phyloP scores from a whole-genome alignment of 176 grass and related monocot genomes.

The Carex cristatella region DNA sequence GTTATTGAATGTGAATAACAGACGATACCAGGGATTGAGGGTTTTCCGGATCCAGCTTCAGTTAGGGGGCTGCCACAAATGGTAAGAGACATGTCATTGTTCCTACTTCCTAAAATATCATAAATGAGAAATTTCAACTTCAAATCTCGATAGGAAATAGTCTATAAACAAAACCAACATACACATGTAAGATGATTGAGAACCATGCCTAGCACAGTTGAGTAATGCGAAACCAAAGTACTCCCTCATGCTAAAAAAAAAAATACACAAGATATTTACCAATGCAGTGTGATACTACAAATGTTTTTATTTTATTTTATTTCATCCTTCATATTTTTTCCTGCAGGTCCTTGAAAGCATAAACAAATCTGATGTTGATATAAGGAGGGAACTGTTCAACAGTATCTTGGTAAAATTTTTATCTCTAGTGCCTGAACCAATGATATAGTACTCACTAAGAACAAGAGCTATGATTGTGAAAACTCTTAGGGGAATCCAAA shows the following conservation, averaged over 20 bases:
- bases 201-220: neutral
- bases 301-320: neutral
- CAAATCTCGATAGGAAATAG: neutral
- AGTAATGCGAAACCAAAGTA: neutral
- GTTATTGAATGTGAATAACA: conserved; percentile 29
- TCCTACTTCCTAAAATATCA: neutral
- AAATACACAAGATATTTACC: too few species aligned
- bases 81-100: conserved; percentile 37
- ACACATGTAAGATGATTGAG: neutral
- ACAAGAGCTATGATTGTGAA: neutral
- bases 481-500: neutral
- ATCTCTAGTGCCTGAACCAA: neutral
- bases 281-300: neutral
- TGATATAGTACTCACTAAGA: neutral
- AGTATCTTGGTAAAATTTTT: conserved; percentile 73
- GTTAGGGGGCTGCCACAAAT: conserved; percentile 73
- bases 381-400: conserved; percentile 89
- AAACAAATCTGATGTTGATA: conserved; percentile 94
- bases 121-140: conserved; percentile 7
- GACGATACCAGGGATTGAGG: conserved; percentile 85
- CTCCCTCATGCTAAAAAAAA: neutral
- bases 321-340: conserved; percentile 27
- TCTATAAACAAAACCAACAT: neutral
- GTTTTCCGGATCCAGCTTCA: conserved; percentile 52
- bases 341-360: conserved; percentile 88